Conservation (phyloP, 768 basidiomycete genomes). For the Sporobolomyces roseus region DNA sequence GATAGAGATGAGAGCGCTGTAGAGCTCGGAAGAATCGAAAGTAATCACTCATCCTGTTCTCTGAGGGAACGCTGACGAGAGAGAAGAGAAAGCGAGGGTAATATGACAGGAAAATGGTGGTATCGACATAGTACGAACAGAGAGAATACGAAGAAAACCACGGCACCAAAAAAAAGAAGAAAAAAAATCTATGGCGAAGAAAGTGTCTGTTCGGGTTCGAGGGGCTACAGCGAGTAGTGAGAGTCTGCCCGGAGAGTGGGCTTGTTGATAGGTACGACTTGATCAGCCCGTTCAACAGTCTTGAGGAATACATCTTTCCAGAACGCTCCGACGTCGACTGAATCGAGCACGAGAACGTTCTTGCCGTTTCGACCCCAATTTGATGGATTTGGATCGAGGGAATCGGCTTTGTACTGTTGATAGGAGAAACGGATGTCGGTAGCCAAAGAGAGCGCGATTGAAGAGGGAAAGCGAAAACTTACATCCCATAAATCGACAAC, state of each 20-base stretch:
- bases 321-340: conserved; percentile 17
- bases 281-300: conserved; percentile 16
- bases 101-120: no score
- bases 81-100: no score
- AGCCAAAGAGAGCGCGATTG: neutral
- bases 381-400: conserved; percentile 1
- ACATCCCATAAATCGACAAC: conserved; percentile 69
- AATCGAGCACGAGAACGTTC: conserved; percentile 30
- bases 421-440: neutral
- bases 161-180: no score
- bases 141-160: no score
- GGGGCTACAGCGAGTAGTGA: no score
- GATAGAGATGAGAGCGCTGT: neutral
- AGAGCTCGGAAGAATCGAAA: no score
- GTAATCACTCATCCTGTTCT: no score
- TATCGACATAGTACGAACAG: no score
- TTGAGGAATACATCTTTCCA: conserved; percentile 21
- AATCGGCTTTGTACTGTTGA: conserved; percentile 18
- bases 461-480: neutral
- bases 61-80: no score
- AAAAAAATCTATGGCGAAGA: no score
- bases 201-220: no score
- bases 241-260: no score
- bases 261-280: conserved; percentile 24
- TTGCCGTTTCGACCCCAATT: conserved; percentile 31